Percentiles rank a stretch among this genome's conserved stretches.
phyloP scores from a whole-genome alignment of 2,329 filamentous ascomycete species.

The Pestalotiopsis sp. region DNA sequence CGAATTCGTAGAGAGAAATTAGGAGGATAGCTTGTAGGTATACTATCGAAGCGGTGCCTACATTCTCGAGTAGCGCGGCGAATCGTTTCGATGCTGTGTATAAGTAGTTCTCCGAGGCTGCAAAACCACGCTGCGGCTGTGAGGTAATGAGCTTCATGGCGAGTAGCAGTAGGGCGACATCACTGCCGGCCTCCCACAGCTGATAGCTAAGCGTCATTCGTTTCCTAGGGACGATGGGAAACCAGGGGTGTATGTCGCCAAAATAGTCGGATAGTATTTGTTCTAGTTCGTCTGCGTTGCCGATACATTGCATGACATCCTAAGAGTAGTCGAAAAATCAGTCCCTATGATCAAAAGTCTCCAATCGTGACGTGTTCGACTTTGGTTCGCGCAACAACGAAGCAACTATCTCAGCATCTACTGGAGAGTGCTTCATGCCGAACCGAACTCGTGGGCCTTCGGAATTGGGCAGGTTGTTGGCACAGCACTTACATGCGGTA shows the following conservation, averaged over 20 bases:
- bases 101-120: slow-evolving; percentile 35
- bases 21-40: slow-evolving; percentile 47
- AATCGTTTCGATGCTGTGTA: slow-evolving; percentile 47
- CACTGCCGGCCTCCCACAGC: slow-evolving; percentile 44
- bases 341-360: neutral
- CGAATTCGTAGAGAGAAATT: slow-evolving; percentile 48
- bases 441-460: no score
- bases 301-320: slow-evolving; percentile 41
- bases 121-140: slow-evolving; percentile 34
- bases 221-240: slow-evolving; percentile 50
- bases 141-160: slow-evolving; percentile 49
- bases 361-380: neutral
- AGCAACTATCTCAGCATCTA: neutral
- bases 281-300: slow-evolving; percentile 37
- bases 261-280: slow-evolving; percentile 43
- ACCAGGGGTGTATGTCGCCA: slow-evolving; percentile 44
- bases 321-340: slow-evolving; percentile 13
- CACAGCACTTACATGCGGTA: slow-evolving; percentile 36
- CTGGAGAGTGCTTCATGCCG: no score
- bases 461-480: neutral
- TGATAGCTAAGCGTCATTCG: slow-evolving; percentile 43
- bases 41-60: slow-evolving; percentile 42
- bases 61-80: slow-evolving; percentile 39
- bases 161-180: slow-evolving; percentile 47
- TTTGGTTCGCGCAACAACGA: neutral